Conservation (phyloP, 2,329 filamentous ascomycete species). For the Clarireedia monteithiana region DNA sequence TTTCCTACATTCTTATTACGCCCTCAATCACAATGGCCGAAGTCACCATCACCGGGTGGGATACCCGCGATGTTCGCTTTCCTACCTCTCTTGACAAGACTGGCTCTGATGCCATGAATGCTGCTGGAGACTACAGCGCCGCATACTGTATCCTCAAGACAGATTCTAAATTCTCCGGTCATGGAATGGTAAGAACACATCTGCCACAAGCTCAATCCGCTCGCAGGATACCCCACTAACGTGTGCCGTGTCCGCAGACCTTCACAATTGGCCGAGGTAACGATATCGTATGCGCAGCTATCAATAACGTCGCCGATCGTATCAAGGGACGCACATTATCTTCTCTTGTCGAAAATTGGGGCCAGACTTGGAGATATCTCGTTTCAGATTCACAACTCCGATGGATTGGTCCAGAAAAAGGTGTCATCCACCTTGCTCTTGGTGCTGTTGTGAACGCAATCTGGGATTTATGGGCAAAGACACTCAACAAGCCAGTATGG, state of each 20-base stretch:
- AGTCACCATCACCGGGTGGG: constrained; percentile 65
- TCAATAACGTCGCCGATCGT: constrained; percentile 68
- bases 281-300: constrained; percentile 83
- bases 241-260: constrained; percentile 39
- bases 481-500: constrained; percentile 82
- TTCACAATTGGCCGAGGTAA: constrained; percentile 87
- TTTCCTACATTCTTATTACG: background rate
- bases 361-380: constrained; percentile 84
- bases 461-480: constrained; percentile 95
- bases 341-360: constrained; percentile 73
- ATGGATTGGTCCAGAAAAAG: constrained; percentile 93
- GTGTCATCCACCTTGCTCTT: constrained; percentile 85
- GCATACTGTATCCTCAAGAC: constrained; percentile 92
- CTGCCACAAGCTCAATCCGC: background rate
- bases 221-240: background rate
- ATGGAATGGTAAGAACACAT: constrained; percentile 59
- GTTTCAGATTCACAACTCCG: constrained; percentile 84
- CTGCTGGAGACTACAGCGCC: constrained; percentile 83
- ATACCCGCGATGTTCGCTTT: constrained; percentile 67
- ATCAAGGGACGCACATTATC: constrained; percentile 69
- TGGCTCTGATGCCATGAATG: constrained; percentile 96
- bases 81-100: constrained; percentile 93
- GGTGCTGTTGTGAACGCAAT: constrained; percentile 85
- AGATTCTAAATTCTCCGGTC: constrained; percentile 61
- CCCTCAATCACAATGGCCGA: constrained; percentile 36